Percentiles rank a stretch among this genome's conserved stretches.
These are phyloP conservation scores for Blastosporella zonata DNA, from an alignment of 1,284 basidiomycete genomes.

Conservation along the genomic window DNA sequence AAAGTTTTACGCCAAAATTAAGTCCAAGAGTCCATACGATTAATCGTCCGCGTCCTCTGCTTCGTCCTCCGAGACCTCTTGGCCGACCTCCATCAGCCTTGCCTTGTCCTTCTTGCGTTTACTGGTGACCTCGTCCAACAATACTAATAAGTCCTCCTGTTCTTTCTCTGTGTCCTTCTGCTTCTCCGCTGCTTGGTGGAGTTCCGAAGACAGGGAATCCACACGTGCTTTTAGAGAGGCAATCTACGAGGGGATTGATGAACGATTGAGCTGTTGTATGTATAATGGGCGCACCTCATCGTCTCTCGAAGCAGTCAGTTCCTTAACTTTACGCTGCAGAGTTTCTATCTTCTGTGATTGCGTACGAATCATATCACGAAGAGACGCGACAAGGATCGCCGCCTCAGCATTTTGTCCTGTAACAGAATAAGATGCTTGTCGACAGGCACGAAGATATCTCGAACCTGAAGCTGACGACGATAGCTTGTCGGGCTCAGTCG, in stretches of 20 bases:
- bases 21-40: constrained; percentile 6
- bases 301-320: constrained; percentile 18
- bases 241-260: constrained; percentile 24
- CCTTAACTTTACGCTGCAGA: constrained; percentile 54
- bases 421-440: background rate
- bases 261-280: background rate
- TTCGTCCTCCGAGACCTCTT: constrained; percentile 92
- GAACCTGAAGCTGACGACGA: constrained; percentile 53
- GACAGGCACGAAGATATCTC: constrained; percentile 17
- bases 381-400: constrained; percentile 73
- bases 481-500: constrained; percentile 59
- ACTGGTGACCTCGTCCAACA: constrained; percentile 87
- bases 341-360: constrained; percentile 77
- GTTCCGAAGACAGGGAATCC: constrained; percentile 43
- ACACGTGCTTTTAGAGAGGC: constrained; percentile 42
- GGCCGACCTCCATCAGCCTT: constrained; percentile 65
- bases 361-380: constrained; percentile 76
- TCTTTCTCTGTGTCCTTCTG: constrained; percentile 86
- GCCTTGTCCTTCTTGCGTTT: constrained; percentile 86
- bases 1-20: too few relatives aligned
- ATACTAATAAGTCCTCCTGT: constrained; percentile 90
- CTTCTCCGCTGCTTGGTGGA: constrained; percentile 59
- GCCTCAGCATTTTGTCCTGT: constrained; percentile 73
- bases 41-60: constrained; percentile 70
- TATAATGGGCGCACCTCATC: constrained; percentile 22